Evolutionary conservation across 2,329 filamentous ascomycete genomes (phyloP), one percentile per base, ranked within the genome.

Genomic region (Paecilomyces sp.): DNA sequence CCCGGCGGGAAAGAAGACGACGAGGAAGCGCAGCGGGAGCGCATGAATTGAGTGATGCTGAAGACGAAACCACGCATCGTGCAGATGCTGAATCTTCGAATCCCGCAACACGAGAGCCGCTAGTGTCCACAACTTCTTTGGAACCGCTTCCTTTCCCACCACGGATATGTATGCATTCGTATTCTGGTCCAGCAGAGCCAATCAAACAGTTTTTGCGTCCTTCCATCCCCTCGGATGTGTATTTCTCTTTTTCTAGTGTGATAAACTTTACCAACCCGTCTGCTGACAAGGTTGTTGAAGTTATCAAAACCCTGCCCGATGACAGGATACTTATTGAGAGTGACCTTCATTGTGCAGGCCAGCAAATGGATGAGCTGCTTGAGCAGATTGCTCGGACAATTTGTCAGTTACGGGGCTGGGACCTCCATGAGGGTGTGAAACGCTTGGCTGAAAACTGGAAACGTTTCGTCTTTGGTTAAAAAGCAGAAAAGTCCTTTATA

Each of bases 121-220:
- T n/a, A 7, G 13, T 15, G 6, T 41, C 36, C n/a, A 41, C 36
- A 4, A n/a, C 13, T 41, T 7, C 36, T 41, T n/a, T 7, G 9
- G 57, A 54, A 15, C 66, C 79, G 1, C 86, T 82, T 61, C 88
- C 89, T 0, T 97, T 88, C 66, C 92, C 94, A 3, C 92, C 92
- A 0, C 81, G 92, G 8, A 88, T 97, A 70, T 99, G 94, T 70
- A 84, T 99, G 61, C 94, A 99, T 74, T 97, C 92, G 0, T 99
- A 92, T 74, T 95, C 90, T 55, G 93, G 91, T 0, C 83, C 88
- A 5, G 80, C 85, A 11, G 87, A 94, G 59, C 83, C 88, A 33
- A 77, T 97, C 41, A 87, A 84, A 64, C 91, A 92, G 72, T 97
- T 96, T 68, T 77, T 91, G 55, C 82, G 89, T 63, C 84, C 85